Base-by-base conservation (phyloP, 129 eudicot species). In the Centrapalus pauciflorus region DNA sequence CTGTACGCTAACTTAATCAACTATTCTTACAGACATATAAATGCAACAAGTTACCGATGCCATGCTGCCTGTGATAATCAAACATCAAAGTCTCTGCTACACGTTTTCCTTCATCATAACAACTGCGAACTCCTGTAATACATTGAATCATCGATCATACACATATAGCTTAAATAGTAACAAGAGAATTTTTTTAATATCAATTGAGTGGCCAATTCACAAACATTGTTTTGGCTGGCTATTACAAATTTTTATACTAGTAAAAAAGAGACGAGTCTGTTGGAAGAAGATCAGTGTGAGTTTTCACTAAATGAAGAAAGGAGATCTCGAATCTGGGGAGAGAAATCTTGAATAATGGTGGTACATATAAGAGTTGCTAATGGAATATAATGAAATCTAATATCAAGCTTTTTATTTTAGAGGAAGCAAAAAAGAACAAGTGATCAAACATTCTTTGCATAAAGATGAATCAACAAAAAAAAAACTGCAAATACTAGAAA, bases 41-140 rank as follows among this genome's bases (percentile, higher is more conserved):
- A 35, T n/a, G 4, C 12, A 57, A 19, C 10, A 32, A 6, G 16
- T 71, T 80, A 86, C 94, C 94, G 0, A 86, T 77, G 10, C 89
- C 94, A 73, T 86, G 94, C 70, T 82, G 94, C 63, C 94, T 80
- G 68, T 86, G 94, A 68, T 86, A 86, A 80, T 86, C 94, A 80
- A 86, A 86, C 94, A 86, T 86, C 86, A 86, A 76, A 61, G 94
- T 86, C 69, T 86, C 94, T 3, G 94, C 94, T 23, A 86, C 94
- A 52, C 94, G 83, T 78, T 86, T 86, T 55, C 94, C 94, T 74
- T 86, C 94, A n/a, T 86, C 94, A 67, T 86, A 86, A 33, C 94
- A 86, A 51, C 94, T 86, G 34, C 94, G 30, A 71, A 86, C 94
- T 60, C 94, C 94, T 86, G 58, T 49, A 37, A 74, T 24, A 52